phyloP scores from a whole-genome alignment of 352 stramenopile genomes.

The Phytopythium delawarense region DNA sequence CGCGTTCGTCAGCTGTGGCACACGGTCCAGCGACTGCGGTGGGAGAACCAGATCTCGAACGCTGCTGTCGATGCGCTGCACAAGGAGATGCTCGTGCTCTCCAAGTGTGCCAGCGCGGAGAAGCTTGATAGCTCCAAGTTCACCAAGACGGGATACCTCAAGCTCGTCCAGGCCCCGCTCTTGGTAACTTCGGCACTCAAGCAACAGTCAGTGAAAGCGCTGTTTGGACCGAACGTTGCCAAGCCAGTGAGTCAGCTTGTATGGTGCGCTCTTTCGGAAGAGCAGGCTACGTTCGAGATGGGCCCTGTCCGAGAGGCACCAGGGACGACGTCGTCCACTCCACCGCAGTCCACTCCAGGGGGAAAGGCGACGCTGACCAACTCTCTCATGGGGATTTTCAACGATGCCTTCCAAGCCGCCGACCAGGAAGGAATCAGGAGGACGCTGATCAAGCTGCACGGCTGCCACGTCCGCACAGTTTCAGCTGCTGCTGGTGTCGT shows the following conservation, averaged over 20 bases:
- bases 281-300: conserved; percentile 56
- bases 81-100: conserved; percentile 51
- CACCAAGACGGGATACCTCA: conserved; percentile 44
- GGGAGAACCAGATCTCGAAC: conserved; percentile 43
- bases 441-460: conserved; percentile 35
- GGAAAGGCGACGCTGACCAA: conserved; percentile 40
- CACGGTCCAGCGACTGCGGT: conserved; percentile 47
- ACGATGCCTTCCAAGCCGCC: conserved; percentile 31
- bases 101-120: conserved; percentile 57
- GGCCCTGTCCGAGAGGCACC: conserved; percentile 22
- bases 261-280: conserved; percentile 53
- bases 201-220: conserved; percentile 16
- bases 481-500: conserved; percentile 1
- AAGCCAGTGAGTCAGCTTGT: conserved; percentile 25
- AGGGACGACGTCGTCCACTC: neutral
- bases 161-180: conserved; percentile 38
- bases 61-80: conserved; percentile 45
- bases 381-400: conserved; percentile 53
- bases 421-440: conserved; percentile 15
- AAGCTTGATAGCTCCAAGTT: conserved; percentile 43
- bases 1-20: conserved; percentile 61
- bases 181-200: conserved; percentile 12
- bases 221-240: conserved; percentile 21
- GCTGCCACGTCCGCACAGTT: conserved; percentile 42
- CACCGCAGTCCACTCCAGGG: conserved; percentile 7